Percentiles rank a stretch among this genome's conserved stretches.
These are phyloP conservation scores for Buxus sempervirens DNA, from an alignment of 164 flowering plant species.

Conservation along the genomic window DNA sequence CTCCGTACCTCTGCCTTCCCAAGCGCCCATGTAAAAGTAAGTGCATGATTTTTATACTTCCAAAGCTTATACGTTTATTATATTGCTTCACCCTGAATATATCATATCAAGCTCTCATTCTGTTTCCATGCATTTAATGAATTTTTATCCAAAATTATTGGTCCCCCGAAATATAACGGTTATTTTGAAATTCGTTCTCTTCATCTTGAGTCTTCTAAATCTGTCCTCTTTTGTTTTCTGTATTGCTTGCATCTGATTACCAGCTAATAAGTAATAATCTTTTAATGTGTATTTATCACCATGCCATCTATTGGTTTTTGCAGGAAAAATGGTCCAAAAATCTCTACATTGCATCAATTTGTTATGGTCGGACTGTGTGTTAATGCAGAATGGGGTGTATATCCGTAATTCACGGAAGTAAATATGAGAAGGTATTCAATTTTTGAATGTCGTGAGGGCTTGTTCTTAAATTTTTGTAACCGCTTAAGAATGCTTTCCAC, in stretches of 20 bases:
- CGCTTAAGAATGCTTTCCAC: constrained; percentile 6
- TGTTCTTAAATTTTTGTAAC: background rate
- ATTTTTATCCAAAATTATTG: too few relatives aligned
- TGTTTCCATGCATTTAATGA: too few relatives aligned
- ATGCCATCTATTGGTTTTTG: constrained; percentile 12
- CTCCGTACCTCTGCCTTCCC: constrained; percentile 72
- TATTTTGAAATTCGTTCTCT: too few relatives aligned
- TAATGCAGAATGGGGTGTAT: constrained; percentile 16
- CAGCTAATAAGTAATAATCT: background rate
- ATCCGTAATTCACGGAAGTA: constrained; percentile 6
- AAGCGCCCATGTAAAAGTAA: constrained; percentile 70
- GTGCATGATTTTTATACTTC: background rate
- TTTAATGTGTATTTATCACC: background rate
- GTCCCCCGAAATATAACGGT: too few relatives aligned
- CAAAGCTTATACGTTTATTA: too few relatives aligned
- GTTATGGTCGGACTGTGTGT: constrained; percentile 75
- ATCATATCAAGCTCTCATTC: background rate
- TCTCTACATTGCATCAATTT: constrained; percentile 72
- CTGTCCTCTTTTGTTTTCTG: background rate
- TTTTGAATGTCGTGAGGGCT: constrained; percentile 9
- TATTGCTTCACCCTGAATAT: too few relatives aligned
- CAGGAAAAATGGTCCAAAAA: constrained; percentile 86
- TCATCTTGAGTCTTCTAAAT: too few relatives aligned
- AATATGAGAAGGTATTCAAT: constrained; percentile 17
- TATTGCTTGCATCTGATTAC: background rate